phyloP scores from a whole-genome alignment of 257 asterid species.

The Solanum chmielewskii region DNA sequence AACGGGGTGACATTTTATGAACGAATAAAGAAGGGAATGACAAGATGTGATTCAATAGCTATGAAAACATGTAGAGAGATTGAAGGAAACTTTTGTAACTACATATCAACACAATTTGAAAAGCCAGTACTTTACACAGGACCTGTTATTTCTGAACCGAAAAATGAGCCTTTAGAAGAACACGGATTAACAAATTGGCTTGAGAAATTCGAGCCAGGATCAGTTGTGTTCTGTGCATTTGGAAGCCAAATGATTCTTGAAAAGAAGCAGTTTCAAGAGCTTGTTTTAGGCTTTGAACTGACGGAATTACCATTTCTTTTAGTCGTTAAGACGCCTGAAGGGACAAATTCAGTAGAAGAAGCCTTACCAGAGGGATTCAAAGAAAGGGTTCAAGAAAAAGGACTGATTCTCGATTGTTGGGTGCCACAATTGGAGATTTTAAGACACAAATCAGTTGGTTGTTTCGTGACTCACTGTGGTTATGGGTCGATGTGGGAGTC shows the following conservation, averaged over 20 bases:
- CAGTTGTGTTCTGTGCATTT: conserved; percentile 9
- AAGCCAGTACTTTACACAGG: conserved; percentile 12
- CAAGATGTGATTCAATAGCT: conserved; percentile 2
- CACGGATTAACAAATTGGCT: conserved; percentile 1
- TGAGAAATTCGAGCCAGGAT: background rate
- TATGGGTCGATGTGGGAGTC: conserved; percentile 14
- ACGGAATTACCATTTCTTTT: background rate
- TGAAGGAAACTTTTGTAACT: conserved; percentile 14
- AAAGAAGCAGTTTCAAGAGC: conserved; percentile 10
- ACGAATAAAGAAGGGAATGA: background rate
- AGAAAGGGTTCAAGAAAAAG: background rate
- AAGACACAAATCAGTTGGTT: background rate
- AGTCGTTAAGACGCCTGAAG: background rate
- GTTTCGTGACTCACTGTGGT: conserved; percentile 12
- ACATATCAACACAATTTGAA: background rate
- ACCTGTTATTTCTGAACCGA: conserved; percentile 4
- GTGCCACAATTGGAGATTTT: conserved; percentile 1
- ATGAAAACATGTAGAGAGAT: conserved; percentile 8
- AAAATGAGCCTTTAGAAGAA: background rate
- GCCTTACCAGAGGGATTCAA: conserved; percentile 3
- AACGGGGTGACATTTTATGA: background rate
- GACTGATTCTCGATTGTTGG: background rate
- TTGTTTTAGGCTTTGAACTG: conserved; percentile 1
- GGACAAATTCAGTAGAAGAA: background rate
- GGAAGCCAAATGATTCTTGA: conserved; percentile 6